Conservation (phyloP, 2,329 filamentous ascomycete genomes). For the Colletotrichum nymphaeae region DNA sequence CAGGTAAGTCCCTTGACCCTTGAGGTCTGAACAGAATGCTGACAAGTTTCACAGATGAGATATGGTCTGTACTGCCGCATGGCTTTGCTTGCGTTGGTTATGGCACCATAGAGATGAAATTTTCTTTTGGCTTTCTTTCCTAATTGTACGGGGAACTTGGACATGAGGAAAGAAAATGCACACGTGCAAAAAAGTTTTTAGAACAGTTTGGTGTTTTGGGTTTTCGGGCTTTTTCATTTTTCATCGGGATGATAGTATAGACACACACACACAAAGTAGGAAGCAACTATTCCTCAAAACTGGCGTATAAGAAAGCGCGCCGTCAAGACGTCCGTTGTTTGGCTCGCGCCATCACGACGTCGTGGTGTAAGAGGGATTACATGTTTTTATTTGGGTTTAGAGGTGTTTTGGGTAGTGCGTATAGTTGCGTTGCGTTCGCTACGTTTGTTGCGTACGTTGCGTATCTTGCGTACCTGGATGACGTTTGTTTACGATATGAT, state of each 20-base stretch:
- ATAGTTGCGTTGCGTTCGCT: constrained; percentile 27
- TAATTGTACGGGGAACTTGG: constrained; percentile 4
- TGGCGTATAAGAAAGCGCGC: constrained; percentile 22
- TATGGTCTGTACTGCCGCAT: constrained; percentile 98
- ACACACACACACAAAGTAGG: constrained; percentile 22
- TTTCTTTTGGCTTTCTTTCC: constrained; percentile 31
- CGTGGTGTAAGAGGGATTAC: constrained; percentile 17
- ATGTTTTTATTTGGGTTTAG: neutral
- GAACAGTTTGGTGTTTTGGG: constrained; percentile 22
- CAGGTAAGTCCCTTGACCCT: constrained; percentile 75
- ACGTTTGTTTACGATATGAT: constrained; percentile 31
- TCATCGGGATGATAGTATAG: constrained; percentile 28
- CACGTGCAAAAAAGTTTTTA: constrained; percentile 24
- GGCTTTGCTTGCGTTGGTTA: constrained; percentile 93
- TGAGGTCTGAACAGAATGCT: constrained; percentile 43
- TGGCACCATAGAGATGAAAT: constrained; percentile 57
- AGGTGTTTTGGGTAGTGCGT: constrained; percentile 28
- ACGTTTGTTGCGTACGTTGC: constrained; percentile 25
- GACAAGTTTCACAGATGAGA: constrained; percentile 78
- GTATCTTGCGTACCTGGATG: constrained; percentile 27
- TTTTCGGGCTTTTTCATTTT: constrained; percentile 7
- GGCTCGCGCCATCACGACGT: constrained; percentile 25
- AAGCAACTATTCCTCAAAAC: constrained; percentile 35
- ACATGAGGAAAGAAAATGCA: constrained; percentile 19
- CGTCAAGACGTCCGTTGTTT: constrained; percentile 18